These are phyloP conservation scores for Xylaria nigripes DNA, from an alignment of 495 filamentous ascomycete species.

Conservation along the genomic window DNA sequence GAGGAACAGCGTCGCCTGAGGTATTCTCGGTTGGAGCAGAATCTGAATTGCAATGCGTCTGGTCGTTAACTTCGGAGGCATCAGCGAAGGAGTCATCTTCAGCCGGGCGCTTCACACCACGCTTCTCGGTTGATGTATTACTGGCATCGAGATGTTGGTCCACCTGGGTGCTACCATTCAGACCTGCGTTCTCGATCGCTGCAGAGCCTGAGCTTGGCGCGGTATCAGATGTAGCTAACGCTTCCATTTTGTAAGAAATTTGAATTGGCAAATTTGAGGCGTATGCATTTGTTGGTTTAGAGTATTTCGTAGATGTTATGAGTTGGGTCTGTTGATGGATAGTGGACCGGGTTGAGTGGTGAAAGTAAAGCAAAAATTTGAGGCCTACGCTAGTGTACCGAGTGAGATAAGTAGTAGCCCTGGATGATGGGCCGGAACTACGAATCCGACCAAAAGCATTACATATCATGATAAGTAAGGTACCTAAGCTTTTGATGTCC, in stretches of 20 bases:
- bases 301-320: too few relatives aligned
- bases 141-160: background rate
- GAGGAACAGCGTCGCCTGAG: conserved; percentile 18
- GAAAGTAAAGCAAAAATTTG: background rate
- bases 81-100: conserved; percentile 3
- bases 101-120: conserved; percentile 9
- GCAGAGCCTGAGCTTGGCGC: background rate
- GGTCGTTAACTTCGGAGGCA: background rate
- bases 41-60: background rate
- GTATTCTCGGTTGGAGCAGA: background rate
- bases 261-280: background rate
- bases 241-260: conserved; percentile 2
- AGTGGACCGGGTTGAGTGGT: background rate
- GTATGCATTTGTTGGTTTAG: background rate
- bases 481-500: too few relatives aligned
- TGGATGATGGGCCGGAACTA: background rate
- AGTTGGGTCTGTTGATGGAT: too few relatives aligned
- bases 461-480: too few relatives aligned
- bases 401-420: background rate
- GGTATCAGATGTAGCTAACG: background rate
- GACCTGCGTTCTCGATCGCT: background rate
- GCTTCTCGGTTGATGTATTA: background rate
- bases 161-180: background rate
- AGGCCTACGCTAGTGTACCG: too few relatives aligned
- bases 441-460: too few relatives aligned